Conservation (phyloP, 2,329 filamentous ascomycete genomes). For the Arthrobotrys entomopaga region DNA sequence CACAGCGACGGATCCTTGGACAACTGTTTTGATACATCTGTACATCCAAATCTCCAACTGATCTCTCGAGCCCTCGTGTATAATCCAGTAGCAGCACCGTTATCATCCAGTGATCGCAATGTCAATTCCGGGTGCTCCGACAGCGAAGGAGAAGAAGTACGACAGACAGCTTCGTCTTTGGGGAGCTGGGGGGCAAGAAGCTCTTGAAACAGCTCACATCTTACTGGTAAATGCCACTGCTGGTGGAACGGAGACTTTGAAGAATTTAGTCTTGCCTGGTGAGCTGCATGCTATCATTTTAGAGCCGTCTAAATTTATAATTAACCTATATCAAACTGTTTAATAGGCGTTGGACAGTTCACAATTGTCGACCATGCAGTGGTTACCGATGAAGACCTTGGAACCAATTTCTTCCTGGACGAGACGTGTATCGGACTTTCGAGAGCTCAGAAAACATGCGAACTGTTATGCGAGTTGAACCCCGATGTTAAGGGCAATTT, state of each 20-base stretch:
- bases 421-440: slow-evolving; percentile 78
- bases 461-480: slow-evolving; percentile 85
- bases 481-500: slow-evolving; percentile 86
- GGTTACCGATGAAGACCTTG: slow-evolving; percentile 84
- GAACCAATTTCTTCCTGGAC: slow-evolving; percentile 96
- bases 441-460: slow-evolving; percentile 80
- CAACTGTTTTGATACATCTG: neutral
- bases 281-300: slow-evolving; percentile 55
- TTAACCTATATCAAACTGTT: neutral
- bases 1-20: slow-evolving; percentile 25
- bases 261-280: slow-evolving; percentile 95
- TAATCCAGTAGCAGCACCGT: neutral
- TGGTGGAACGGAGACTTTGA: slow-evolving; percentile 88
- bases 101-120: slow-evolving; percentile 13
- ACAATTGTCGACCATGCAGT: slow-evolving; percentile 84
- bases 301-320: neutral
- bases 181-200: slow-evolving; percentile 90
- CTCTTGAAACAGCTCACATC: slow-evolving; percentile 90
- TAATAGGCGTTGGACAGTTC: slow-evolving; percentile 81
- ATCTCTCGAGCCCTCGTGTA: neutral
- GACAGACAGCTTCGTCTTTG: slow-evolving; percentile 94
- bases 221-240: slow-evolving; percentile 89
- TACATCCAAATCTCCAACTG: neutral
- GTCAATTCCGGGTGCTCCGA: slow-evolving; percentile 55
- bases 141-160: slow-evolving; percentile 72